Evolutionary conservation across 805 yeast genomes (phyloP).

Genomic region (Diddensiella santjacobensis): DNA sequence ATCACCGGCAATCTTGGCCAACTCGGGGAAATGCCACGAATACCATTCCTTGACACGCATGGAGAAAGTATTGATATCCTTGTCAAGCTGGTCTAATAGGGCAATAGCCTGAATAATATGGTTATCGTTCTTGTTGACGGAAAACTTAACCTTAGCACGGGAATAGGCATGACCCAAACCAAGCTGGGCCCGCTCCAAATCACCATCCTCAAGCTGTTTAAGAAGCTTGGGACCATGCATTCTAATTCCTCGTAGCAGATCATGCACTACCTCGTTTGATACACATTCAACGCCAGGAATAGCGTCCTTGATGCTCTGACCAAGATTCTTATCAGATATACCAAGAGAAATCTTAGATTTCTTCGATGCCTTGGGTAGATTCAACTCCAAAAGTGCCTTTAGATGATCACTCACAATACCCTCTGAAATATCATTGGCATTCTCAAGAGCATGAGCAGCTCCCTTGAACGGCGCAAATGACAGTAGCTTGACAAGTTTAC

Average conservation of each 20-base stretch:
- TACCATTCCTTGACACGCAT: constrained; percentile 98
- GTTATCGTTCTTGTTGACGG: constrained; percentile 97
- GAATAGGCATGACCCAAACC: constrained; percentile 99
- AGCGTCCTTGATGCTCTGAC: constrained; percentile 91
- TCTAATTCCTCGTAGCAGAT: constrained; percentile 91
- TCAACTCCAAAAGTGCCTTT: constrained; percentile 83
- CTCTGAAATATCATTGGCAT: constrained; percentile 96
- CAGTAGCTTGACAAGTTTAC: constrained; percentile 88
- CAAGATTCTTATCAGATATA: constrained; percentile 90
- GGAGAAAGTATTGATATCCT: constrained; percentile 94
- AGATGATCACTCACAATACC: constrained; percentile 92
- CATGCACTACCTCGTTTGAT: constrained; percentile 90
- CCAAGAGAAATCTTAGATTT: constrained; percentile 74
- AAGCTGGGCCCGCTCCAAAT: constrained; percentile 94
- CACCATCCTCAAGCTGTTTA: constrained; percentile 90
- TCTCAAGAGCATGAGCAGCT: constrained; percentile 98
- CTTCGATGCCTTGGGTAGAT: constrained; percentile 75
- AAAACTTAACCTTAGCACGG: constrained; percentile 97
- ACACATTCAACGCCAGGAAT: constrained; percentile 88
- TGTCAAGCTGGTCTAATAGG: constrained; percentile 92
- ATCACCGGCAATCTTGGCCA: constrained; percentile 86
- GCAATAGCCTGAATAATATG: constrained; percentile 99
- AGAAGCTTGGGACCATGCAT: constrained; percentile 82
- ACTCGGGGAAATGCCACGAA: constrained; percentile 98
- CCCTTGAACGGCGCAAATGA: constrained; percentile 98